These are phyloP conservation scores for Colletotrichum destructivum DNA, from an alignment of 2,329 filamentous ascomycete species.

Conservation along the genomic window DNA sequence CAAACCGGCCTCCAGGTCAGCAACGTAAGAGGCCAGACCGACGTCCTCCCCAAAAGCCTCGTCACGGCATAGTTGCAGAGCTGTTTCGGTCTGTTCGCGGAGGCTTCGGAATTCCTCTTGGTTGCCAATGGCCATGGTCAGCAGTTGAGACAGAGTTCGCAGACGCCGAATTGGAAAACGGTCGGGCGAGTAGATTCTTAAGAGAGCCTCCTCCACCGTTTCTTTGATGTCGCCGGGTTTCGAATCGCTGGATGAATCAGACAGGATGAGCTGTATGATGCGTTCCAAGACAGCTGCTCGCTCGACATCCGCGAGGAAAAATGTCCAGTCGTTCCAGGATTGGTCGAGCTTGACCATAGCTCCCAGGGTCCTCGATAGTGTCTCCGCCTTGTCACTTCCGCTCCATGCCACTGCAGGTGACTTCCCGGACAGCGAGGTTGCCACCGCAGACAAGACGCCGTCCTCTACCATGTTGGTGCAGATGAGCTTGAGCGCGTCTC, in stretches of 20 bases:
- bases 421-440: conserved; percentile 61
- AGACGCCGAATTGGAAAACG: conserved; percentile 68
- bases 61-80: conserved; percentile 53
- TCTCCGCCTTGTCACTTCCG: conserved; percentile 62
- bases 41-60: conserved; percentile 62
- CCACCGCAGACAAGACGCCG: conserved; percentile 70
- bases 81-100: conserved; percentile 56
- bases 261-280: conserved; percentile 66
- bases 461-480: conserved; percentile 73
- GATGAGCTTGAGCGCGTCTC: conserved; percentile 72
- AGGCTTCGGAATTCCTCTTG: conserved; percentile 57
- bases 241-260: conserved; percentile 52
- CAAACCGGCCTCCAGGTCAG: conserved; percentile 64
- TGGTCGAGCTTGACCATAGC: conserved; percentile 73
- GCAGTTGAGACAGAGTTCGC: conserved; percentile 65
- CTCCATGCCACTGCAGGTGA: conserved; percentile 70
- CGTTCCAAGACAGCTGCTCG: conserved; percentile 74
- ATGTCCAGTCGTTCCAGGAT: conserved; percentile 71
- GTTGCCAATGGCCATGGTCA: conserved; percentile 64
- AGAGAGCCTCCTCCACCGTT: conserved; percentile 61
- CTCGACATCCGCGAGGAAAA: conserved; percentile 65
- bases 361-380: conserved; percentile 72
- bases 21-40: conserved; percentile 60
- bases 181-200: conserved; percentile 65
- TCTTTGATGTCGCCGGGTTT: conserved; percentile 55